These are phyloP conservation scores for Talaromyces pinophilus DNA, from an alignment of 2,329 filamentous ascomycete species.

Conservation along the genomic window DNA sequence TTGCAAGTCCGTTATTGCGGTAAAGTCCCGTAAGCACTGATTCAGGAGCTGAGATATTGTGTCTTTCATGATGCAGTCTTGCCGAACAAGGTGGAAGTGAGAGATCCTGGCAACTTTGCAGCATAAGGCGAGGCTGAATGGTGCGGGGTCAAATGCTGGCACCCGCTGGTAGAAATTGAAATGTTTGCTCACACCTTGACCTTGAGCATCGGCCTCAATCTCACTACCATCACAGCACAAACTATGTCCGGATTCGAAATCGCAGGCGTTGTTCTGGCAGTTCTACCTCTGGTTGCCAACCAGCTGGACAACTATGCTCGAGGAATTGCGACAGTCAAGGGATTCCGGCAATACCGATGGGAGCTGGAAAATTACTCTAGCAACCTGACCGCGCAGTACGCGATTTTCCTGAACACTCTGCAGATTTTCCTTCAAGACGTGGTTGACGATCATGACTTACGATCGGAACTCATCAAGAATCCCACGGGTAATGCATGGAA, in stretches of 20 bases:
- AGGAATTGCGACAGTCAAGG: too few relatives aligned
- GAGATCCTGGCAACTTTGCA: not conserved
- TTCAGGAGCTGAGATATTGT: not conserved
- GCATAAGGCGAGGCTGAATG: not conserved
- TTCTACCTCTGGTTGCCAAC: too few relatives aligned
- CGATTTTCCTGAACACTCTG: constrained; percentile 20
- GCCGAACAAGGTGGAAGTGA: not conserved
- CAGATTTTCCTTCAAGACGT: not conserved
- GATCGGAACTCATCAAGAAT: not conserved
- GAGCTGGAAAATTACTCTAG: too few relatives aligned
- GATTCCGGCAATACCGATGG: too few relatives aligned
- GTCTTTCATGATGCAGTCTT: not conserved
- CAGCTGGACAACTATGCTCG: too few relatives aligned
- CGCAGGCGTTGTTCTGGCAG: too few relatives aligned
- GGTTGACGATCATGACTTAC: not conserved
- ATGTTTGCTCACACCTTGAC: too few relatives aligned
- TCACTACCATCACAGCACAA: too few relatives aligned
- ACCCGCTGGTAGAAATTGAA: not conserved
- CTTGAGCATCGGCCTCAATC: too few relatives aligned
- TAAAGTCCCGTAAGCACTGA: not conserved
- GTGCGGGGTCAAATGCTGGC: not conserved
- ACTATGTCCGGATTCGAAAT: too few relatives aligned
- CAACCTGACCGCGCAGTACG: constrained; percentile 22
- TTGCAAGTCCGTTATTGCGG: not conserved
- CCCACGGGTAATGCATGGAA: not conserved